Evolutionary conservation across 2,329 filamentous ascomycete genomes (phyloP).

Genomic region (Fusarium tricinctum): DNA sequence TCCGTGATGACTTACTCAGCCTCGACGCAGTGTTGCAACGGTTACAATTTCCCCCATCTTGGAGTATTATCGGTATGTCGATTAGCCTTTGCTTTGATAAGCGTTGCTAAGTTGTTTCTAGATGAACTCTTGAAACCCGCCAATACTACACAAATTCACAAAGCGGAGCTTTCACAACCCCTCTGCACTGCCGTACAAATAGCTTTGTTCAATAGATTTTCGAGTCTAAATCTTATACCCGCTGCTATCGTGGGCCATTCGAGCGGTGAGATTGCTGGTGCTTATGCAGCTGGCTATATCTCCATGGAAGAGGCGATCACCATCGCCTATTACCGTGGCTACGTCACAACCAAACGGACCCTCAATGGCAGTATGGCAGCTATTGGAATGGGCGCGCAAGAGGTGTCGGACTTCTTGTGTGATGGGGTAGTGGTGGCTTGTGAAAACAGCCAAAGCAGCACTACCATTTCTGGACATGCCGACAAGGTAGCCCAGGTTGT

Average conservation of each 20-base stretch:
- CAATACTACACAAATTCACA: constrained; percentile 47
- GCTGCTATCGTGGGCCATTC: constrained; percentile 59
- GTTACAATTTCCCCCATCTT: neutral
- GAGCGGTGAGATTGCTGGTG: constrained; percentile 61
- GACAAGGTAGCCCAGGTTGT: constrained; percentile 48
- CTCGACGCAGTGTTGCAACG: constrained; percentile 29
- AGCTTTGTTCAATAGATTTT: constrained; percentile 58
- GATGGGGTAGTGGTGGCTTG: constrained; percentile 54
- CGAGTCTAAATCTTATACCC: constrained; percentile 51
- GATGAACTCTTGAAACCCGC: constrained; percentile 38
- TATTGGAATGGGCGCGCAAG: constrained; percentile 53
- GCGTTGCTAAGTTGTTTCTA: too few relatives aligned
- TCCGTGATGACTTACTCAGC: constrained; percentile 17
- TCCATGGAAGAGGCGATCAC: constrained; percentile 55
- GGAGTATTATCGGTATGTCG: too few relatives aligned
- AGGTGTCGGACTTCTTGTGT: constrained; percentile 48
- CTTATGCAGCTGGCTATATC: constrained; percentile 58
- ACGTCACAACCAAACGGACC: constrained; percentile 16
- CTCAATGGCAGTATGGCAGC: constrained; percentile 56
- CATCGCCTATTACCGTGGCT: constrained; percentile 58
- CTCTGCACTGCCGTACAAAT: constrained; percentile 62
- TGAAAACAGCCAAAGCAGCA: constrained; percentile 54
- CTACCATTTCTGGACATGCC: constrained; percentile 55
- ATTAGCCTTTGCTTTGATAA: too few relatives aligned
- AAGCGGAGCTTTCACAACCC: too few relatives aligned